Evolutionary conservation across 345 rosid genomes (phyloP).

Genomic region (Xanthoceras sorbifolium): DNA sequence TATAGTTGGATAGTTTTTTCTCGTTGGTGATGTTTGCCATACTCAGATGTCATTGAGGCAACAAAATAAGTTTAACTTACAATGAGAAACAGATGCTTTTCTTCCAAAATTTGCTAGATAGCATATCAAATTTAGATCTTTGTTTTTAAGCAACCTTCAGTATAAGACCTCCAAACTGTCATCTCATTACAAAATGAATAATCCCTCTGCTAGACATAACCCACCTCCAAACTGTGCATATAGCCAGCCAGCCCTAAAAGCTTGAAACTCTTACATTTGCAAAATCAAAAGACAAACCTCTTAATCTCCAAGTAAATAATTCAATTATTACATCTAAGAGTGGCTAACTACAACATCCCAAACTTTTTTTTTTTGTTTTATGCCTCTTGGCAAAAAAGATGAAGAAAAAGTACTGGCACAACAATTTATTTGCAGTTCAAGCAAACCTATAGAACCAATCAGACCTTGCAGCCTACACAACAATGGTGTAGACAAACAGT

Average conservation of each 20-base stretch:
- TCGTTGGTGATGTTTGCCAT: background rate
- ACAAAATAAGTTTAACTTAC: background rate
- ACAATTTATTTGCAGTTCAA: background rate
- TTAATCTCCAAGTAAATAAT: background rate
- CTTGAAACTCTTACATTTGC: background rate
- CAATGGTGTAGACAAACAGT: background rate
- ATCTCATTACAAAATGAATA: background rate
- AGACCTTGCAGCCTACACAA: background rate
- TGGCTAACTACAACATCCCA: background rate
- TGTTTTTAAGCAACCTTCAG: background rate
- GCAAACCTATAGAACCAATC: background rate
- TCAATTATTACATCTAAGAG: background rate
- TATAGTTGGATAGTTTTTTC: background rate
- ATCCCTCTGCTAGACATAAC: background rate
- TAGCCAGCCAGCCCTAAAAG: background rate
- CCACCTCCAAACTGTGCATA: background rate
- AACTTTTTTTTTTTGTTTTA: background rate
- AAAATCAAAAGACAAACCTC: background rate
- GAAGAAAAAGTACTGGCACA: background rate
- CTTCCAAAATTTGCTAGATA: conserved; percentile 4
- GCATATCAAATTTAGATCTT: background rate
- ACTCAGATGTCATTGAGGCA: too few species aligned
- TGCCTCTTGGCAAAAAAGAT: background rate
- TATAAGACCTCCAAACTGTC: background rate
- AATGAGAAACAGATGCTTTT: background rate